phyloP scores from a whole-genome alignment of 371 early-diverging fungal genomes.

The Umbelopsis sp. region DNA sequence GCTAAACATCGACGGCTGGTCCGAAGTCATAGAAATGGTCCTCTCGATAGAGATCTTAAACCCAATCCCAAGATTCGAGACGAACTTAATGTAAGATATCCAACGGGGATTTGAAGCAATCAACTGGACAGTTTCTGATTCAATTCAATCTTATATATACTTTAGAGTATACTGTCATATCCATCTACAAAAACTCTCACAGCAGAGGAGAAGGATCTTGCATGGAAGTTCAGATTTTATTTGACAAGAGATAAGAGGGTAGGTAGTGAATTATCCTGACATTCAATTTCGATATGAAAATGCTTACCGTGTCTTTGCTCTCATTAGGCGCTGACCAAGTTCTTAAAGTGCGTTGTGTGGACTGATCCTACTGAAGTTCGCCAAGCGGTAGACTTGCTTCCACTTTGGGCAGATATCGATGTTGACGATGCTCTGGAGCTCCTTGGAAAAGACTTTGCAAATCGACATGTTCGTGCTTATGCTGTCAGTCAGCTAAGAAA shows the following conservation, averaged over 20 bases:
- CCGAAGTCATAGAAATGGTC: slow-evolving; percentile 89
- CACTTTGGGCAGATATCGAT: slow-evolving; percentile 89
- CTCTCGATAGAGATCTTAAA: slow-evolving; percentile 91
- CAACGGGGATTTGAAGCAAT: no score
- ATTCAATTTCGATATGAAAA: background rate
- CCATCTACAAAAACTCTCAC: slow-evolving; percentile 87
- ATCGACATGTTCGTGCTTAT: slow-evolving; percentile 80
- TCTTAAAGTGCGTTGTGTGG: slow-evolving; percentile 95
- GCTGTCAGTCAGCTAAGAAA: slow-evolving; percentile 88
- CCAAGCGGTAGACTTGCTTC: slow-evolving; percentile 88
- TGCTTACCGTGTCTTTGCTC: no score
- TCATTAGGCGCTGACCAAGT: slow-evolving; percentile 89
- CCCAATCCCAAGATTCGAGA: slow-evolving; percentile 94
- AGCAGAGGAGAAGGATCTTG: slow-evolving; percentile 86
- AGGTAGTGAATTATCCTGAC: slow-evolving; percentile 14
- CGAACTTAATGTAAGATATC: slow-evolving; percentile 75
- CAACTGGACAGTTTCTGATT: background rate
- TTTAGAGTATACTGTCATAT: slow-evolving; percentile 83
- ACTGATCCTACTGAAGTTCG: slow-evolving; percentile 87
- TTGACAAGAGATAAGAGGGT: slow-evolving; percentile 88
- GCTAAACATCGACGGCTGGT: slow-evolving; percentile 94
- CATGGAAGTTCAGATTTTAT: slow-evolving; percentile 97
- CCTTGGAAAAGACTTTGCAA: slow-evolving; percentile 85
- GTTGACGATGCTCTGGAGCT: slow-evolving; percentile 95
- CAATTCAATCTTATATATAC: background rate